phyloP scores from a whole-genome alignment of 352 stramenopile genomes.

The Globisporangium apiculatum region DNA sequence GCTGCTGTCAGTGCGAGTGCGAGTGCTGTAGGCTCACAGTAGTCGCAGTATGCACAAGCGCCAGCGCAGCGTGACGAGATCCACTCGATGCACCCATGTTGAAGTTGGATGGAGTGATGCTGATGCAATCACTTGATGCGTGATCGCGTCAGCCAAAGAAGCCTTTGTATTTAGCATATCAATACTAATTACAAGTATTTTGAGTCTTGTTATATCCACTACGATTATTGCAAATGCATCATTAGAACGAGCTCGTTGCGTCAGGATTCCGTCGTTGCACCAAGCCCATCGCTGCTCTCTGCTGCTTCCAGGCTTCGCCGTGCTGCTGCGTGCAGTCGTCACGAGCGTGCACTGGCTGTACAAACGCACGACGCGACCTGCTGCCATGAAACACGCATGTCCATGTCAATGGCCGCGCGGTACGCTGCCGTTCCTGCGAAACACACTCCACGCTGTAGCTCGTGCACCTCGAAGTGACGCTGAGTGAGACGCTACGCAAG shows the following conservation, averaged over 20 bases:
- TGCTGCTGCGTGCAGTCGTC: background rate
- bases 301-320: background rate
- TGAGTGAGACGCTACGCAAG: too few relatives aligned
- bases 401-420: slow-evolving; percentile 2
- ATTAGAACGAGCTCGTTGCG: background rate
- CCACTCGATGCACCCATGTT: background rate
- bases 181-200: too few relatives aligned
- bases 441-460: slow-evolving; percentile 14
- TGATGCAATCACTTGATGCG: too few relatives aligned
- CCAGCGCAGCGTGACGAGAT: background rate
- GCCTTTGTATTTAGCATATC: too few relatives aligned
- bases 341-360: slow-evolving; percentile 3
- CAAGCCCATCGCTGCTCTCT: background rate
- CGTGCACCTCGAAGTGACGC: slow-evolving; percentile 15
- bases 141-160: too few relatives aligned
- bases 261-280: background rate
- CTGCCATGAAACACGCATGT: slow-evolving; percentile 4
- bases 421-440: slow-evolving; percentile 12
- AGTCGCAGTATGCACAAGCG: background rate
- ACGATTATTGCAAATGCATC: too few relatives aligned
- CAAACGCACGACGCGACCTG: slow-evolving; percentile 3
- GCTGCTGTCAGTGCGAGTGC: background rate
- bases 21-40: background rate
- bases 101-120: background rate
- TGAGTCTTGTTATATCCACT: too few relatives aligned